Percentiles rank a stretch among this genome's conserved stretches.
Evolutionary conservation across 2,329 filamentous ascomycete genomes (phyloP).

Genomic region (Metarhizium rileyi): DNA sequence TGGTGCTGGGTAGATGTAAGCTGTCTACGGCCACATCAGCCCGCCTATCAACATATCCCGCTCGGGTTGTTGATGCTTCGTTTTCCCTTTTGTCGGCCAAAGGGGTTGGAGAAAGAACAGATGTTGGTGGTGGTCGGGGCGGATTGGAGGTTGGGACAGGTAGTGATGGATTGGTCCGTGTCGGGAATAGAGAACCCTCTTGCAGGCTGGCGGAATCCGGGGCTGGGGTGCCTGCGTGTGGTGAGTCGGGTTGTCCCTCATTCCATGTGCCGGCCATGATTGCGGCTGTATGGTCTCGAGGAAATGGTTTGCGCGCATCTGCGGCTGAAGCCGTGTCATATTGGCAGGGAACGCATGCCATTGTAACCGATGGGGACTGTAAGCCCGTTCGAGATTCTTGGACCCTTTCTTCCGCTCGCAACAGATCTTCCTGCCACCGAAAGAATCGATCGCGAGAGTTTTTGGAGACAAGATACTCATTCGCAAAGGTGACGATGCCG

Average conservation of each 20-base stretch:
- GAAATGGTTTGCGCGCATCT: constrained; percentile 16
- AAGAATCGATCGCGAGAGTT: constrained; percentile 69
- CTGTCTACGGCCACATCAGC: not conserved
- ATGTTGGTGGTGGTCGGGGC: not conserved
- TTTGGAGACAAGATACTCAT: constrained; percentile 70
- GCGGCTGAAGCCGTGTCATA: constrained; percentile 22
- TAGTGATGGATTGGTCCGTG: constrained; percentile 1
- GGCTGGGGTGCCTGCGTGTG: constrained; percentile 23
- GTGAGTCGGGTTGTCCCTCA: constrained; percentile 52
- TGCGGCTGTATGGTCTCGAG: constrained; percentile 42
- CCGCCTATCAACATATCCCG: constrained; percentile 1
- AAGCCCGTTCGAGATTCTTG: constrained; percentile 16
- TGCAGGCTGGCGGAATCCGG: constrained; percentile 11
- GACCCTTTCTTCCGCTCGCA: constrained; percentile 43
- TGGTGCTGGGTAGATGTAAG: not conserved
- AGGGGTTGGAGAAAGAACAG: not conserved
- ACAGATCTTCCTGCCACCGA: constrained; percentile 69
- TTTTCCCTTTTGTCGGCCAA: not conserved
- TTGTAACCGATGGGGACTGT: constrained; percentile 8
- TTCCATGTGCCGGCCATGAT: constrained; percentile 51
- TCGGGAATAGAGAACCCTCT: constrained; percentile 10
- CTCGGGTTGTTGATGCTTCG: not conserved
- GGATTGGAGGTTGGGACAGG: not conserved
- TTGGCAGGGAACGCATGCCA: constrained; percentile 19
- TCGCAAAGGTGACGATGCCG: constrained; percentile 61